Conservation (phyloP, 2,329 filamentous ascomycete genomes). For the Aspergillus piperis region DNA sequence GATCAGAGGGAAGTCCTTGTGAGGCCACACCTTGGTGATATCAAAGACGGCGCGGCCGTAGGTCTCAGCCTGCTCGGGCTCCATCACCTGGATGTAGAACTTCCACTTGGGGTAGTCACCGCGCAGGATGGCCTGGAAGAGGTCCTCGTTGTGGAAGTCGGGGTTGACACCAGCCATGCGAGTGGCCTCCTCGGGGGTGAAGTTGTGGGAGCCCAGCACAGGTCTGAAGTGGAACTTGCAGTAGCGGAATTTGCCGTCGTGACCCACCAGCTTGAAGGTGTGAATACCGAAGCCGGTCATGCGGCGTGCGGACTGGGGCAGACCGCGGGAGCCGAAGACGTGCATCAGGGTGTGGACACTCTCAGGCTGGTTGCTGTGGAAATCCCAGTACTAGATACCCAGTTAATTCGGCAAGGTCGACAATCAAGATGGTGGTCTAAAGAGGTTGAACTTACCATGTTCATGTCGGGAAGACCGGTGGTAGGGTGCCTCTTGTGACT, state of each 20-base stretch:
- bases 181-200: slow-evolving; percentile 55
- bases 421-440: no score
- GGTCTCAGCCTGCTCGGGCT: slow-evolving; percentile 52
- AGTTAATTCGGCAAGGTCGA: no score
- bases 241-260: slow-evolving; percentile 58
- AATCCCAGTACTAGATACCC: slow-evolving; percentile 59
- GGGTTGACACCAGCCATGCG: slow-evolving; percentile 57
- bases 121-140: slow-evolving; percentile 61
- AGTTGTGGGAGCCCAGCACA: slow-evolving; percentile 56
- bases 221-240: slow-evolving; percentile 62
- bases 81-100: slow-evolving; percentile 57
- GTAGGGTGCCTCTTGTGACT: slow-evolving; percentile 68
- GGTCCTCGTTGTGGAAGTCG: slow-evolving; percentile 60
- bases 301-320: slow-evolving; percentile 38
- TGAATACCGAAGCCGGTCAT: slow-evolving; percentile 57
- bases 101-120: slow-evolving; percentile 62
- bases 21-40: slow-evolving; percentile 58
- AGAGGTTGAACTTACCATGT: slow-evolving; percentile 43
- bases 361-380: slow-evolving; percentile 59
- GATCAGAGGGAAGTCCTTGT: slow-evolving; percentile 51
- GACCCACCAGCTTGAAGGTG: slow-evolving; percentile 33
- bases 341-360: slow-evolving; percentile 62
- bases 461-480: slow-evolving; percentile 65
- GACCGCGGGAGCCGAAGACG: slow-evolving; percentile 63
- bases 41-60: slow-evolving; percentile 58